Percentiles rank a stretch among this genome's conserved stretches.
Conservation (phyloP, 2,329 filamentous ascomycete genomes). For the Phyllosticta capitalensis region DNA sequence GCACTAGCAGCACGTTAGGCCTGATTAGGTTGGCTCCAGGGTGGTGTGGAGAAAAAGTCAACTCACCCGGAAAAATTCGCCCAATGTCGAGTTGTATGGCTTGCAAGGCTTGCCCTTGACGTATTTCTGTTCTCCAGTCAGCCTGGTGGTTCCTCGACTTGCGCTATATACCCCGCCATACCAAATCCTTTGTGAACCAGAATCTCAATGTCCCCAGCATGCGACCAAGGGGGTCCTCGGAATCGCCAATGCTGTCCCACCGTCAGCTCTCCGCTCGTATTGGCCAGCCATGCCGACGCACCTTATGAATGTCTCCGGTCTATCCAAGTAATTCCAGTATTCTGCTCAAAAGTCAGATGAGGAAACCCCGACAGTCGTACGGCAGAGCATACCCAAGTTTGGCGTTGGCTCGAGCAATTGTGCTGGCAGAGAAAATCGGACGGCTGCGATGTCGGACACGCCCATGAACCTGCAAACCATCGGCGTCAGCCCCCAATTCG, state of each 20-base stretch:
- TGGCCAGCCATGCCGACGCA: constrained; percentile 22
- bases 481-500: neutral
- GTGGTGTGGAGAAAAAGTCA: neutral
- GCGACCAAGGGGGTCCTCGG: constrained; percentile 80
- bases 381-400: constrained; percentile 56
- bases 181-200: constrained; percentile 96
- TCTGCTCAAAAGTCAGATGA: constrained; percentile 40
- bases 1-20: constrained; percentile 48
- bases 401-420: constrained; percentile 93
- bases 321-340: constrained; percentile 98
- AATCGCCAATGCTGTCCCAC: constrained; percentile 61
- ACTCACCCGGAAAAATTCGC: constrained; percentile 88
- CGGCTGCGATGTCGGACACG: constrained; percentile 87
- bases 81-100: constrained; percentile 93
- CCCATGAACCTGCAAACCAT: constrained; percentile 68
- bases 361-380: neutral
- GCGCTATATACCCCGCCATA: constrained; percentile 26
- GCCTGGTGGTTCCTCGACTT: constrained; percentile 2
- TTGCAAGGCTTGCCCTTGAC: constrained; percentile 98
- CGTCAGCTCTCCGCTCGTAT: constrained; percentile 27
- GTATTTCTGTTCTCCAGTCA: constrained; percentile 58
- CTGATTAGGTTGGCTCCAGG: neutral
- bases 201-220: constrained; percentile 93
- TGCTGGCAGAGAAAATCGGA: constrained; percentile 90
- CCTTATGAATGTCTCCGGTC: constrained; percentile 78